A percentile compares a stretch with the other conserved stretches of the same genome.
These are phyloP conservation scores for Beauveria medogensis DNA, from an alignment of 2,329 filamentous ascomycete genomes.

Conservation along the genomic window DNA sequence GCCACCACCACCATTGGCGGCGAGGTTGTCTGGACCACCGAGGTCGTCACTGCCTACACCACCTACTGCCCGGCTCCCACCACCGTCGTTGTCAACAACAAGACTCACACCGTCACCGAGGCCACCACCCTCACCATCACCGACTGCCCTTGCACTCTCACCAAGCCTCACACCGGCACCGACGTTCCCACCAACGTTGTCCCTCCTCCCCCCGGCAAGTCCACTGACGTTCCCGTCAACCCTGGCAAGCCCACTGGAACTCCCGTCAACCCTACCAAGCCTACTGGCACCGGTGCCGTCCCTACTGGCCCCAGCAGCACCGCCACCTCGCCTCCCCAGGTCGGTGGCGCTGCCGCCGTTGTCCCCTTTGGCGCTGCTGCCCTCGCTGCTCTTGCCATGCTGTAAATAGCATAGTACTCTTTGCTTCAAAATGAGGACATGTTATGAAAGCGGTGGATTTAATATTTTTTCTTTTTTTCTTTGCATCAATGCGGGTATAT, in stretches of 20 bases:
- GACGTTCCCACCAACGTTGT: not conserved
- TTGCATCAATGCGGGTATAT: not conserved
- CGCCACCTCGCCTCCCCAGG: conserved; percentile 50
- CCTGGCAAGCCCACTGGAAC: no score
- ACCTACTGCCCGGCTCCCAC: conserved; percentile 68
- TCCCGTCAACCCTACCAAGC: conserved; percentile 49
- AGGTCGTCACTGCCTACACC: conserved; percentile 57
- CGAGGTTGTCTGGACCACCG: conserved; percentile 44
- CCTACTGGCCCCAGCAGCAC: conserved; percentile 44
- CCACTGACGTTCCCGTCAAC: no score
- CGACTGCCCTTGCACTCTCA: conserved; percentile 63
- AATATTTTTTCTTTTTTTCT: not conserved
- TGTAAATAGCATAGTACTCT: conserved; percentile 12
- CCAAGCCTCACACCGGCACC: conserved; percentile 47
- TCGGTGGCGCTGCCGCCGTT: conserved; percentile 1
- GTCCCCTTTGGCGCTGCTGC: conserved; percentile 10
- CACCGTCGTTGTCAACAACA: conserved; percentile 51
- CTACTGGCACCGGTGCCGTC: conserved; percentile 62
- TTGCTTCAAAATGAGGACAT: conserved; percentile 10
- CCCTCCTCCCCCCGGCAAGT: no score
- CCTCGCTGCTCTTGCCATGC: conserved; percentile 8
- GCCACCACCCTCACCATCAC: conserved; percentile 63
- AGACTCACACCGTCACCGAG: conserved; percentile 60
- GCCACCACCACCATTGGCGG: not conserved
- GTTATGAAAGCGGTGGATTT: conserved; percentile 10